These are phyloP conservation scores for Mangifera indica DNA, from an alignment of 345 rosid genomes.

Conservation along the genomic window DNA sequence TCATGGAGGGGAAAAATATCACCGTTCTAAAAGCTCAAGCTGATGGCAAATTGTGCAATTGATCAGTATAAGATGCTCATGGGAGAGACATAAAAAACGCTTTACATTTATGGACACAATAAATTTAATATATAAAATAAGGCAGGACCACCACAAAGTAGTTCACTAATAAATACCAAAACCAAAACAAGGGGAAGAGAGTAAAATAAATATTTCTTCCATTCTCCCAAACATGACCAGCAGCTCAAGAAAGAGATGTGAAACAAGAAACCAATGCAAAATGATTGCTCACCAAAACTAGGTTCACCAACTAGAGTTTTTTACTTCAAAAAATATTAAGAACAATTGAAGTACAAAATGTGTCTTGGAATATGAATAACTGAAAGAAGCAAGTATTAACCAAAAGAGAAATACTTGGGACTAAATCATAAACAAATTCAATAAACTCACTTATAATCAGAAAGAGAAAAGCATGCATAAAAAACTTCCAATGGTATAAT, in stretches of 20 bases:
- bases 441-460: no score
- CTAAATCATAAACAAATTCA: no score
- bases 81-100: background rate
- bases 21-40: background rate
- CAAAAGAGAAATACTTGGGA: no score
- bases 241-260: background rate
- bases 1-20: background rate
- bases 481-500: no score
- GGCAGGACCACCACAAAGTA: constrained; percentile 4
- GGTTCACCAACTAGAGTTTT: constrained; percentile 3
- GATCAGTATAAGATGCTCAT: background rate
- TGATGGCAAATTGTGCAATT: no score
- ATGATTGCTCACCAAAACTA: constrained; percentile 1
- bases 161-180: constrained; percentile 15
- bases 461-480: no score
- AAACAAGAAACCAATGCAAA: background rate
- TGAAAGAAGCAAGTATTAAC: no score
- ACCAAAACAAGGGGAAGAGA: constrained; percentile 2
- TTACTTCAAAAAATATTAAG: background rate
- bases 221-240: constrained; percentile 17
- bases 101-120: background rate
- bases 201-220: background rate
- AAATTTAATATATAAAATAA: background rate
- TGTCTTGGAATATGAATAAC: no score
- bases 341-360: background rate